phyloP scores from a whole-genome alignment of 2,329 filamentous ascomycete species.

The Aspergillus fructus region DNA sequence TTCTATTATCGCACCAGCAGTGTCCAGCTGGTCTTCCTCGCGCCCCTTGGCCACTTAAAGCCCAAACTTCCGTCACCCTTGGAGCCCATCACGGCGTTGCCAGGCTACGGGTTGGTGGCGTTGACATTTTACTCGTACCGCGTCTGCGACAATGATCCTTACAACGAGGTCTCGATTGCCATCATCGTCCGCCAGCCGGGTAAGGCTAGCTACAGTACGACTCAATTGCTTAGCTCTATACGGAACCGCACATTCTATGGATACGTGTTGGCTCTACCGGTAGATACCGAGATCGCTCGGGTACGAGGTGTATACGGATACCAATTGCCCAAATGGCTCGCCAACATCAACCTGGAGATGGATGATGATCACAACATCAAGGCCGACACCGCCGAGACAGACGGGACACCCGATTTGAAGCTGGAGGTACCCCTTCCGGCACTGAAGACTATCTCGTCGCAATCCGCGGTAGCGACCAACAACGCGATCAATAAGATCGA shows the following conservation, averaged over 20 bases:
- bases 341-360: background rate
- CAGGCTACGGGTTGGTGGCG: background rate
- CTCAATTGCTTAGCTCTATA: background rate
- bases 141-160: background rate
- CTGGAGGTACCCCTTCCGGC: background rate
- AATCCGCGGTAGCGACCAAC: background rate
- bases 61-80: background rate
- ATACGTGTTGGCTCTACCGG: background rate
- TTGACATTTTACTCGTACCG: background rate
- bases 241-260: background rate
- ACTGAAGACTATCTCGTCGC: background rate
- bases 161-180: background rate
- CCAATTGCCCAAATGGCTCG: background rate
- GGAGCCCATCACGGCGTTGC: background rate
- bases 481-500: background rate
- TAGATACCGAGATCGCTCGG: background rate
- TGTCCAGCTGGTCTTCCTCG: background rate
- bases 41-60: background rate
- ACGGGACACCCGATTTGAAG: background rate
- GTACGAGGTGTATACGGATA: background rate
- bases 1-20: background rate
- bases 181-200: background rate
- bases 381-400: background rate
- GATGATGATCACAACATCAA: background rate
- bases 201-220: background rate